Evolutionary conservation across 352 stramenopile genomes (phyloP).

Genomic region (Phytophthora melonis): DNA sequence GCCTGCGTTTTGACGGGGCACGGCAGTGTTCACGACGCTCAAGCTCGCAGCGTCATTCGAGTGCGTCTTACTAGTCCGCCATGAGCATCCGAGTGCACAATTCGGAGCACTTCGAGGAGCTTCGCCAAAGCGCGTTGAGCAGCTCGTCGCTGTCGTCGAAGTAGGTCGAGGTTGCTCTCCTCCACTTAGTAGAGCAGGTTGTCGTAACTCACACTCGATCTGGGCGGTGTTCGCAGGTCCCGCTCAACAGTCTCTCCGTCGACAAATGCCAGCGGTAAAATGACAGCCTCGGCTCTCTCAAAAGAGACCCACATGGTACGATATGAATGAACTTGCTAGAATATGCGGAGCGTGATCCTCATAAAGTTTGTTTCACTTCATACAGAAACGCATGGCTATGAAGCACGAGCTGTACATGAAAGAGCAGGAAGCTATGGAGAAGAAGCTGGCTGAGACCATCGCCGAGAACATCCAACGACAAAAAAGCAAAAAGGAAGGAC

Average conservation of each 20-base stretch:
- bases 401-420: slow-evolving; percentile 82
- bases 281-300: slow-evolving; percentile 55
- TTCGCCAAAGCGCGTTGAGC: slow-evolving; percentile 63
- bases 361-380: background rate
- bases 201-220: background rate
- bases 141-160: slow-evolving; percentile 39
- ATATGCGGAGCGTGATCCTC: background rate
- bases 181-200: too few relatives aligned
- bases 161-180: slow-evolving; percentile 16
- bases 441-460: slow-evolving; percentile 70
- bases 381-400: slow-evolving; percentile 72
- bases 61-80: background rate
- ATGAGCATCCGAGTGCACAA: slow-evolving; percentile 88
- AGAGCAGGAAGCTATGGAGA: slow-evolving; percentile 69
- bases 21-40: background rate
- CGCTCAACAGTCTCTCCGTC: slow-evolving; percentile 26
- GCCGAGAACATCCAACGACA: slow-evolving; percentile 74
- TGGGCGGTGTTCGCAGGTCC: slow-evolving; percentile 8
- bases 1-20: background rate
- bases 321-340: background rate
- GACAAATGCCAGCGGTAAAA: slow-evolving; percentile 31
- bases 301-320: slow-evolving; percentile 63
- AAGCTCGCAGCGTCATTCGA: background rate
- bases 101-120: slow-evolving; percentile 74
- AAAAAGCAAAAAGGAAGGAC: slow-evolving; percentile 67